Conservation (phyloP, 768 basidiomycete species). For the Trametes cingulata region DNA sequence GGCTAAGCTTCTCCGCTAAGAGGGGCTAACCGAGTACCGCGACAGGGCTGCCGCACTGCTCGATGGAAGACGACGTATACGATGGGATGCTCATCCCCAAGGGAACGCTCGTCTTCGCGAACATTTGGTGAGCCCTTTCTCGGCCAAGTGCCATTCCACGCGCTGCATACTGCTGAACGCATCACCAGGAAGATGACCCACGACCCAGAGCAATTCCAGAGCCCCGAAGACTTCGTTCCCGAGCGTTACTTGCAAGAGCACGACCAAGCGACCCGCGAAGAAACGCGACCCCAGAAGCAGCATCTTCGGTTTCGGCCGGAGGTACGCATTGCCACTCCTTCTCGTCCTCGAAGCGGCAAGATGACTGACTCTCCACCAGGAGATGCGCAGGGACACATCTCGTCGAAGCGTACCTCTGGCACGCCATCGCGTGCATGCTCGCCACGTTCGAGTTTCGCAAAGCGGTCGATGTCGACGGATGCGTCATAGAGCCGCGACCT, state of each 20-base stretch:
- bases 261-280: constrained; percentile 26
- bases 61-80: constrained; percentile 30
- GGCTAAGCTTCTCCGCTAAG: no score
- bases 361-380: no score
- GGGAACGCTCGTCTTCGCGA: constrained; percentile 21
- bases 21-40: no score
- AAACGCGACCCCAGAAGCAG: constrained; percentile 38
- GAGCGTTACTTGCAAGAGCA: constrained; percentile 44
- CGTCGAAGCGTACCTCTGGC: constrained; percentile 21
- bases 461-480: constrained; percentile 20
- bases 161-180: no score
- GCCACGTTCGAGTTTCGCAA: constrained; percentile 23
- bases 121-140: no score
- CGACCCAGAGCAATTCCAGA: background rate
- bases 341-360: no score
- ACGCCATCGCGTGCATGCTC: constrained; percentile 22
- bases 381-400: constrained; percentile 25
- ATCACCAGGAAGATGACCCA: background rate
- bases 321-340: constrained; percentile 7
- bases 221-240: constrained; percentile 47
- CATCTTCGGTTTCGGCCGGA: constrained; percentile 47
- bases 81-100: constrained; percentile 21
- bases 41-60: constrained; percentile 19
- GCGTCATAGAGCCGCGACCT: background rate
- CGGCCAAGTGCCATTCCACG: background rate